Base-by-base conservation (phyloP, 352 stramenopile species). In the Globisporangium perplexum region DNA sequence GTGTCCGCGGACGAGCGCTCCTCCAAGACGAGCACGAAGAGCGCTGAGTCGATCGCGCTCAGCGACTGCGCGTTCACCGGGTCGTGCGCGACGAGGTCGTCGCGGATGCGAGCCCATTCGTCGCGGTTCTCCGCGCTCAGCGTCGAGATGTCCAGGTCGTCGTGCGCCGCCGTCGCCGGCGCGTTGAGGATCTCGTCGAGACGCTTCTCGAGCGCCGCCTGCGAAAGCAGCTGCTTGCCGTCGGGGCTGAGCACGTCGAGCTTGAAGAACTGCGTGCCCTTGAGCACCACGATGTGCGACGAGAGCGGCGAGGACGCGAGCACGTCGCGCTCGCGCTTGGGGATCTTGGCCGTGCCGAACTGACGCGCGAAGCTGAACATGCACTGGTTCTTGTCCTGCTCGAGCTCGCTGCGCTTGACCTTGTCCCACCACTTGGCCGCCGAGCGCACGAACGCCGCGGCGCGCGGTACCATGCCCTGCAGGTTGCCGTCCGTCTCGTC, bases 1-100 rank as follows among this genome's bases (percentile, higher is more conserved):
- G 73, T 80, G 50, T 88, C 79, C 0, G 55, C 57, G 4, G 77
- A 73, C 47, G 72, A 74, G 28, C 77, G 74, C 30, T 96, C 71
- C 38, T 98, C 87, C 28, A 97, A 69, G 31, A 93, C 83, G 10
- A 97, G 62, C 51, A 94, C 77, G 52, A 96, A 95, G 31, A 97
- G 72, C 23, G 88, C 91, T 31, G 89, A 93, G 65, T 98, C 90
- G 44, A 98, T 94, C 26, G 74, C 62, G 17, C 66, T 56, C 20
- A 95, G 68, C 49, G 83, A 88, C 36, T 84, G 70, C 30, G 62
- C 73, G 59, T 95, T 96, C 43, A 81, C 67, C 0, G 77, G 66
- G 53, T 94, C 63, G 43, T 88, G 66, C 15, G 65, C 59, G 24
- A 93, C 71, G 35, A 97, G 50, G 5, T 88, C 66, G 12, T 80